Evolutionary conservation across 2,329 filamentous ascomycete genomes (phyloP), one percentile per base, ranked within the genome.

Genomic region (Penicillium sclerotigenum): DNA sequence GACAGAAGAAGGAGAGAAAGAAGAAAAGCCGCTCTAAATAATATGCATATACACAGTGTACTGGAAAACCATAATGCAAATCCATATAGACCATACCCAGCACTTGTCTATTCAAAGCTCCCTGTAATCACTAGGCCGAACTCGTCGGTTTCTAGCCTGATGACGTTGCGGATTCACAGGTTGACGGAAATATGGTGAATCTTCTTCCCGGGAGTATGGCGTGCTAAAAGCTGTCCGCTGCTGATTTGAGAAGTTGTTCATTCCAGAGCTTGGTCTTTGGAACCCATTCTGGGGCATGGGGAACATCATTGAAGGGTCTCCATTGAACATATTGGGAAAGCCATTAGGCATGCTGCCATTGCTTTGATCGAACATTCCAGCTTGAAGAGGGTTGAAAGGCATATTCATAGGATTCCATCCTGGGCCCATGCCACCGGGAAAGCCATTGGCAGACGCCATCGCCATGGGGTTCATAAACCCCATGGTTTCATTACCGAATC

Each of bases 101-200:
- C 34, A 37, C 31, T 46, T 33, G 1, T 33, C 29, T 47, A 33
- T 45, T 54, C 31, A 92, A 47, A 96, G 80, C 77, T 96, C 90
- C 61, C 90, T 84, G 73, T 94, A 97, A 76, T 99, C 94, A 71
- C 90, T 94, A 11, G 92, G 92, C 53, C 94, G 83, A 52, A 90
- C 85, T 65, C 90, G 82, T 62, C 88, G 85, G 66, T 91, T 87
- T 66, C 89, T 84, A 68, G 91, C 90, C 73, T 92, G 88, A 70
- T 94, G 90, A 48, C 94, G 85, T 70, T 96, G 90, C 2, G 92
- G 93, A 71, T 99, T 99, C 59, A 97, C 90, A 0, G 94, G 94
- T 73, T 96, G 93, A 56, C 94, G 85, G 73, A 97, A 95, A 76
- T 99, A 99, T 7, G 94, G 90, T 58, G 91, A 90, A 56, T 96